Evolutionary conservation across 371 early-diverging fungal genomes (phyloP), one percentile per base, ranked within the genome.

Genomic region (Mucor racemosus): DNA sequence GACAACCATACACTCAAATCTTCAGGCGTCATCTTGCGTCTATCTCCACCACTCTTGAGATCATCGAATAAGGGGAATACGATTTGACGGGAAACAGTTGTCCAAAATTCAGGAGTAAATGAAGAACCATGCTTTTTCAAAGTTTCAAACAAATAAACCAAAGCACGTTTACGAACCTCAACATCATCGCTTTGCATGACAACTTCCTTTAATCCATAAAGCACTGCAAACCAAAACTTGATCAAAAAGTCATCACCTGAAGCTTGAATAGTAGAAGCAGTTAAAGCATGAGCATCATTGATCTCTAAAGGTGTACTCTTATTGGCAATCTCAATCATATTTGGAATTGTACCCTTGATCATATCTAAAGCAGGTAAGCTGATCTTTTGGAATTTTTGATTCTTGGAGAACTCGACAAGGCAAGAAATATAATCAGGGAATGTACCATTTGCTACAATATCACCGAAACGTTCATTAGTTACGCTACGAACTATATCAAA

Each of bases 41-140:
- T 71, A 5, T 67, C 71, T 56, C 68, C 66, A 3, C 72, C 76
- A 26, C 66, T 71, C 60, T 85, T 86, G 34, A 96, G 72, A 69
- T 94, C 95, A 55, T 92, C 92, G 78, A 97, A 97, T 19, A 97
- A 86, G 0, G 95, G 92, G 72, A 96, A 95, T 11, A 96, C 88
- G 10, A 96, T 91, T 33, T 92, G 91, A 10, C 91, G 86, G 19
- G 93, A 84, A 7, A 96, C 79, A 7, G 92, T 86, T 15, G 89
- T 86, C 95, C 96, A 96, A 60, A 93, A 93, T 26, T 90, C 90
- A 3, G 77, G 78, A n/a, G 91, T 84, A 69, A 90, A 95, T 10
- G 74, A 59, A 4, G 76, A 64, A 1, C 95, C 96, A 53, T 94
- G 79, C 26, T 79, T 68, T 68, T 92, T 92, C 13, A 95, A 76